phyloP scores from a whole-genome alignment of 345 rosid genomes.

The Heritiera fomes region DNA sequence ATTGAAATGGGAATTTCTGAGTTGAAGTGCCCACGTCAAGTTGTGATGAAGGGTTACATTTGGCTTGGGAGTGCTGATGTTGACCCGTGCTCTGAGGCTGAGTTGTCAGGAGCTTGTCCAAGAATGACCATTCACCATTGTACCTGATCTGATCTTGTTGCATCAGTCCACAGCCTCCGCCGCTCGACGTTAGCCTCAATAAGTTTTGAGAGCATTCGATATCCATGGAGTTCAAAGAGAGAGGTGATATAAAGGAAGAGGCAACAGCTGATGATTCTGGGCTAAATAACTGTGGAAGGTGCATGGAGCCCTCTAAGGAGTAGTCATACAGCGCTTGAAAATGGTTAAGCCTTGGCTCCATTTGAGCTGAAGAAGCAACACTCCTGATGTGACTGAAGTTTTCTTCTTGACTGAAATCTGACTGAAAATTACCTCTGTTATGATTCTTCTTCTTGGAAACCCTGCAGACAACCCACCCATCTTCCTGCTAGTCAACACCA shows the following conservation, averaged over 20 bases:
- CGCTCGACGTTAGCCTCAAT: slow-evolving; percentile 48
- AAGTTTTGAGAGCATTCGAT: slow-evolving; percentile 57
- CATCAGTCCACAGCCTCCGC: slow-evolving; percentile 16
- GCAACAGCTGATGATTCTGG: slow-evolving; percentile 44
- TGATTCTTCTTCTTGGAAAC: slow-evolving; percentile 69
- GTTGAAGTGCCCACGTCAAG: slow-evolving; percentile 29
- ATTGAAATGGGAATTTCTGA: slow-evolving; percentile 54
- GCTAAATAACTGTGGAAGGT: slow-evolving; percentile 69
- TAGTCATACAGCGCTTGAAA: slow-evolving; percentile 29
- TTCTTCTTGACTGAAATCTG: slow-evolving; percentile 36
- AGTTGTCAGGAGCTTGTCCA: slow-evolving; percentile 68
- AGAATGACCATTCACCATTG: slow-evolving; percentile 66
- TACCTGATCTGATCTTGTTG: slow-evolving; percentile 37
- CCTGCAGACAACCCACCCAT: slow-evolving; percentile 69
- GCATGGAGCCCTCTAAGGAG: slow-evolving; percentile 42
- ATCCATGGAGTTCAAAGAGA: slow-evolving; percentile 37
- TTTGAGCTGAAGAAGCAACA: slow-evolving; percentile 24
- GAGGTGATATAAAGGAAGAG: slow-evolving; percentile 29
- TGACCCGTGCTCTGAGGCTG: slow-evolving; percentile 31
- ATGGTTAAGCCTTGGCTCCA: slow-evolving; percentile 33
- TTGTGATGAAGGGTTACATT: slow-evolving; percentile 28
- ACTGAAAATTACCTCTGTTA: slow-evolving; percentile 37
- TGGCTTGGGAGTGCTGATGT: slow-evolving; percentile 21
- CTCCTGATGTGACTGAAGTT: slow-evolving; percentile 28
- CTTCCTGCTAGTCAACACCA: slow-evolving; percentile 50